Evolutionary conservation across 139 green algal genomes (phyloP), one percentile per base, ranked within the genome.

Genomic region (Chlorokybus atmophyticus): DNA sequence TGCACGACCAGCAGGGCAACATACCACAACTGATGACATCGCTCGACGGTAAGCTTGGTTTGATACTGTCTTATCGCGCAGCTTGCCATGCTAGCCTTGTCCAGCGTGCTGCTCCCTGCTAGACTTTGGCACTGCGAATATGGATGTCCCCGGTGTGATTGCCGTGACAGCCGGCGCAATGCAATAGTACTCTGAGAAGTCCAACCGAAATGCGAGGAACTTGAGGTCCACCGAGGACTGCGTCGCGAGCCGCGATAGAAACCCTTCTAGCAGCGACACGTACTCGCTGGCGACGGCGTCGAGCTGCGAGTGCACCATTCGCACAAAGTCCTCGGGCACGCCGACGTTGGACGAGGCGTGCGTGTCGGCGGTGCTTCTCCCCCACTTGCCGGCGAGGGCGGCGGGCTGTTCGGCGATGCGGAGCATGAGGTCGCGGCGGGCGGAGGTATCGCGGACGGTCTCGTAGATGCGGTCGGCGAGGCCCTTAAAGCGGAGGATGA

Each of bases 161-260:
- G n/a, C n/a, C n/a, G n/a, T n/a, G n/a, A n/a, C n/a, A n/a, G n/a
- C n/a, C n/a, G n/a, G n/a, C n/a, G n/a, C n/a, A n/a, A n/a, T n/a
- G 21, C 21, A 63, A 60, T 80, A 78, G 32, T 68, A 82, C 55
- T 80, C 61, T 23, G 50, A 72, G 63, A 78, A 78, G 59, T 87
- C 75, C 28, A 87, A 67, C 0, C 81, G 67, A 4, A 71, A 79
- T 50, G 83, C 47, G 42, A 89, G 71, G 57, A 84, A 83, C 50
- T 75, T 67, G 23, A 88, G 66, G 52, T 87, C 81, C 25, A 80
- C 60, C 31, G 82, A 64, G 17, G 71, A 57, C 60, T 80, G 67
- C 14, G 58, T 1, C 28, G 76, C 72, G 42, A 89, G 64, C 29
- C 75, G 65, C 21, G 71, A 49, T 4, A 81, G 70, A 64, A 89